These are phyloP conservation scores for Thalia dealbata DNA, from an alignment of 176 grass and related monocot species.

Conservation along the genomic window DNA sequence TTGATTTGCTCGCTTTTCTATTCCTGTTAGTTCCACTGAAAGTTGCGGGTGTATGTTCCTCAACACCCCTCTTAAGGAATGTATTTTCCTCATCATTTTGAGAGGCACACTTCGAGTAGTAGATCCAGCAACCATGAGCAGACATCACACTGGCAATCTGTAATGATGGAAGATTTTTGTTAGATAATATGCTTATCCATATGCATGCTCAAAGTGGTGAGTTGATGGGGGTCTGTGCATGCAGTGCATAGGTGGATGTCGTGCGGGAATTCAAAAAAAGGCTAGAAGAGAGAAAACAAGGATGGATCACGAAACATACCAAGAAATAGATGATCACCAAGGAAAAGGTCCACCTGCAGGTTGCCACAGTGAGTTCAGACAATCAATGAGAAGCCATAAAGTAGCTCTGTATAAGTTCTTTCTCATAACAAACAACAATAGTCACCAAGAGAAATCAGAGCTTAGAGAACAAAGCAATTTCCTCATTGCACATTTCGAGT, in stretches of 20 bases:
- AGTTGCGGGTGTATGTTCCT: neutral
- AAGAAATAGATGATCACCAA: conserved; percentile 23
- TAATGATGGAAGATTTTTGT: neutral
- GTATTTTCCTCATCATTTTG: conserved; percentile 2
- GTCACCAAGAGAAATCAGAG: neutral
- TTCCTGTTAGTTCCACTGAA: conserved; percentile 6
- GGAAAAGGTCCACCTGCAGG: conserved; percentile 19
- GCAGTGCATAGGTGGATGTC: neutral
- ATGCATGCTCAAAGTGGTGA: neutral
- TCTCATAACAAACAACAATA: neutral
- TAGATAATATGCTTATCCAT: neutral
- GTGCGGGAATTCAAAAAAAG: neutral
- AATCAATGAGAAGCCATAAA: neutral
- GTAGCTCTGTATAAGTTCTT: neutral
- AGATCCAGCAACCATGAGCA: conserved; percentile 24
- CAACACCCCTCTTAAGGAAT: conserved; percentile 10
- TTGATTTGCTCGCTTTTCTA: conserved; percentile 1
- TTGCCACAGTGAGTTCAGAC: neutral
- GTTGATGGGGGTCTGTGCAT: neutral
- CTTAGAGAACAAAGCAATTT: neutral
- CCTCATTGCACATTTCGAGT: neutral
- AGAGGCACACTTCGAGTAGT: neutral
- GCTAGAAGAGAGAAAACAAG: neutral
- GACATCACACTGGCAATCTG: conserved; percentile 18
- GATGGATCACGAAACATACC: neutral